phyloP scores from a whole-genome alignment of 495 filamentous ascomycete genomes.

The Penicillium simplicissimum region DNA sequence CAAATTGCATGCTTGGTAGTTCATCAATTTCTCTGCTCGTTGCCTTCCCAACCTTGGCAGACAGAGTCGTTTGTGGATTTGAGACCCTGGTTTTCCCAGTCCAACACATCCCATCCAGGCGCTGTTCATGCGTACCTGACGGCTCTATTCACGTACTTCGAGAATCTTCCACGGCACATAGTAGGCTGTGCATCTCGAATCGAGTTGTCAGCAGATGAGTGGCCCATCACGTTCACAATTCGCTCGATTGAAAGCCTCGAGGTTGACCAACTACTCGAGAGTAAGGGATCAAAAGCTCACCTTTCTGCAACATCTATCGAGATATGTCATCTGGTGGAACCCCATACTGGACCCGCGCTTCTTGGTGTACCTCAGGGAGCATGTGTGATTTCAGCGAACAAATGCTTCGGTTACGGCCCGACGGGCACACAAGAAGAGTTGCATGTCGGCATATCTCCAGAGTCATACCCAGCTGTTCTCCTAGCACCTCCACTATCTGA shows the following conservation, averaged over 20 bases:
- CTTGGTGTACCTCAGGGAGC: not conserved
- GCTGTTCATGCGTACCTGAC: not conserved
- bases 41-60: not conserved
- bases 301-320: not conserved
- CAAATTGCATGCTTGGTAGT: constrained; percentile 2
- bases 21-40: not conserved
- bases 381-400: not conserved
- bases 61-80: constrained; percentile 1
- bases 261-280: not conserved
- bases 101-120: not conserved
- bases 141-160: not conserved
- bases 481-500: not conserved
- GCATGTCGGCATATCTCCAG: not conserved
- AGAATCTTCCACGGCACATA: not conserved
- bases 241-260: not conserved
- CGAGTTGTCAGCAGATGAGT: not conserved
- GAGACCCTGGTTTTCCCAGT: not conserved
- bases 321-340: not conserved
- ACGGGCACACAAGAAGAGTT: not conserved
- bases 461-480: not conserved
- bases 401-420: not conserved
- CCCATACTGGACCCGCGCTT: not conserved
- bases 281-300: not conserved
- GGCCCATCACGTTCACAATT: not conserved
- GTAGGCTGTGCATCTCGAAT: not conserved